These are phyloP conservation scores for Beauveria sp. DNA, from an alignment of 2,329 filamentous ascomycete genomes.

Conservation along the genomic window DNA sequence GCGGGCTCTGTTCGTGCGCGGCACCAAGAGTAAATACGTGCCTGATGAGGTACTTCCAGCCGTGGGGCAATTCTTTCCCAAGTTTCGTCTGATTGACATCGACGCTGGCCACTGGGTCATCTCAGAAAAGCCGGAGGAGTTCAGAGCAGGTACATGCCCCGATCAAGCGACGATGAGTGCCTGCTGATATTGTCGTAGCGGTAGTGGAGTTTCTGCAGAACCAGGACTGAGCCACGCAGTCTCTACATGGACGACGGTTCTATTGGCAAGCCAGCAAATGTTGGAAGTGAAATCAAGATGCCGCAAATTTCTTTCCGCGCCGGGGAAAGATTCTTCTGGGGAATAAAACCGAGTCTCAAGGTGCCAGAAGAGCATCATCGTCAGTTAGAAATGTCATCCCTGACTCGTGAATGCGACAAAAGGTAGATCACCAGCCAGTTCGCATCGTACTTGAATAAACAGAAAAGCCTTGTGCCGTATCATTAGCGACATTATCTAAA, in stretches of 20 bases:
- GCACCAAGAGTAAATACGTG: constrained; percentile 70
- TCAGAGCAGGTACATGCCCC: constrained; percentile 54
- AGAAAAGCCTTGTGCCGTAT: constrained; percentile 25
- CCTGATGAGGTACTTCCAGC: constrained; percentile 73
- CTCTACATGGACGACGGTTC: no score
- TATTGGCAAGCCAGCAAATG: background rate
- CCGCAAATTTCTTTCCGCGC: no score
- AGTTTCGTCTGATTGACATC: constrained; percentile 64
- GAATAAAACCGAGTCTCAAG: no score
- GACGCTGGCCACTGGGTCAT: constrained; percentile 84
- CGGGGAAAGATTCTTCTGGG: background rate
- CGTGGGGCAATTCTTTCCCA: constrained; percentile 75
- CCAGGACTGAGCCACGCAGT: constrained; percentile 32
- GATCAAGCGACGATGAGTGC: background rate
- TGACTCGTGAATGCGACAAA: no score
- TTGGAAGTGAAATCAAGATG: no score
- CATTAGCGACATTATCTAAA: constrained; percentile 32
- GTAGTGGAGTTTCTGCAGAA: constrained; percentile 55
- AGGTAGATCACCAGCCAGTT: background rate
- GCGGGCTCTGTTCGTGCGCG: constrained; percentile 72
- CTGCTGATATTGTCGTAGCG: constrained; percentile 30
- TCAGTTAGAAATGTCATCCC: no score
- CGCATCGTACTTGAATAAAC: background rate
- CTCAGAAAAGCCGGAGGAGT: constrained; percentile 76
- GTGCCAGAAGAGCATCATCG: no score